phyloP scores from a whole-genome alignment of 208 protist genomes.

The Trypanosomatidae sp. region DNA sequence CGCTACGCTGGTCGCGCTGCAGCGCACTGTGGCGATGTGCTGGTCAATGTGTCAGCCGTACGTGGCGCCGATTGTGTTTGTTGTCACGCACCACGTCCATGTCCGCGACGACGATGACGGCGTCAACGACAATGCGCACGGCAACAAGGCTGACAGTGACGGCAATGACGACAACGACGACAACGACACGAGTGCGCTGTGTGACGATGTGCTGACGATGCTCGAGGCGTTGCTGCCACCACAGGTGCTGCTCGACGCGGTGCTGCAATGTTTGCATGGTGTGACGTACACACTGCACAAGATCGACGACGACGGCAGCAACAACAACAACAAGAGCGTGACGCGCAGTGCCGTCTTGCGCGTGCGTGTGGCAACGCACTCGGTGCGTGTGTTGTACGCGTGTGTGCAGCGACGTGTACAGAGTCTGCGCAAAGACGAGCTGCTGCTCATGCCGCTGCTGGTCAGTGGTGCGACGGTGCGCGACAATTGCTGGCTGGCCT shows the following conservation, averaged over 20 bases:
- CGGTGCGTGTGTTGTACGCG: slow-evolving; percentile 53
- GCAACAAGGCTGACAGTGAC: too few species aligned
- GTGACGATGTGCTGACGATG: slow-evolving; percentile 61
- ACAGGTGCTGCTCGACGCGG: slow-evolving; percentile 65
- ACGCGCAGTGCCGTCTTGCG: slow-evolving; percentile 4
- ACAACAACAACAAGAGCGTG: background rate
- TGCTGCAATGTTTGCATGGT: slow-evolving; percentile 45
- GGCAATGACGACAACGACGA: too few species aligned
- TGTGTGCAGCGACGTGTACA: slow-evolving; percentile 53
- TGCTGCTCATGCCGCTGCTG: slow-evolving; percentile 47
- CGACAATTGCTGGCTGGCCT: slow-evolving; percentile 76
- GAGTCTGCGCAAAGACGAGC: slow-evolving; percentile 53
- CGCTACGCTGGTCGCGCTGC: slow-evolving; percentile 43
- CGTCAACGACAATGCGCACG: too few species aligned
- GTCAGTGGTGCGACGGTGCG: slow-evolving; percentile 28
- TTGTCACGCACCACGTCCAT: slow-evolving; percentile 37
- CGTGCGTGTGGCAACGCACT: slow-evolving; percentile 54
- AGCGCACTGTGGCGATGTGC: slow-evolving; percentile 45
- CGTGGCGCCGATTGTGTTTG: slow-evolving; percentile 46
- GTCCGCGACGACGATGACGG: slow-evolving; percentile 61
- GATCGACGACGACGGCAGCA: background rate
- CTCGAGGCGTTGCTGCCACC: slow-evolving; percentile 79
- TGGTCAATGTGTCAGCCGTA: slow-evolving; percentile 73
- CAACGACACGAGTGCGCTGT: slow-evolving; percentile 54
- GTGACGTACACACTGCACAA: slow-evolving; percentile 14